Conservation (phyloP, 1,139 yeast genomes). For the Lodderomyces margitis region DNA sequence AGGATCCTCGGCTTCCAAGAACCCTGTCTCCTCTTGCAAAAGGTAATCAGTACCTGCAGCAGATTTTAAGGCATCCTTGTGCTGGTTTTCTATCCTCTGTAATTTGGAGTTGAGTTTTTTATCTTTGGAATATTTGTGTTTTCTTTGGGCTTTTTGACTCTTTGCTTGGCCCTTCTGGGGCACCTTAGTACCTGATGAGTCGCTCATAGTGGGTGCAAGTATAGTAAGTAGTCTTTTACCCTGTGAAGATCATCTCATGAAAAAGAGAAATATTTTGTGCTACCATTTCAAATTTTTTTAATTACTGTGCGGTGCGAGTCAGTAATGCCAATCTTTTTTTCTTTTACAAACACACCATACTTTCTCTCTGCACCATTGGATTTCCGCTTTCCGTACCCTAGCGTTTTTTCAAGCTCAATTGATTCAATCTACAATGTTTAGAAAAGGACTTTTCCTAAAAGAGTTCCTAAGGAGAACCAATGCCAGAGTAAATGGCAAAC, state of each 20-base stretch:
- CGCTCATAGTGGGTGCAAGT: neutral
- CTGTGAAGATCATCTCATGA: conserved; percentile 10
- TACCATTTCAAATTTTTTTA: neutral
- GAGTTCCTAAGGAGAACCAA: neutral
- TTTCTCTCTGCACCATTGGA: neutral
- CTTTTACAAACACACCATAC: neutral
- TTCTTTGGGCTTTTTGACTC: conserved; percentile 17
- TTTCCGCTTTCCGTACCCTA: neutral
- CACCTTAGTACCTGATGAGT: conserved; percentile 13
- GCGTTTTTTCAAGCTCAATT: neutral
- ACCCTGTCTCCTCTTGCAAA: conserved; percentile 81
- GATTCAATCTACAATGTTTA: neutral
- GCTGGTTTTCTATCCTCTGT: conserved; percentile 66
- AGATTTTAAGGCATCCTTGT: conserved; percentile 71
- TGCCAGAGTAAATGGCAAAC: neutral
- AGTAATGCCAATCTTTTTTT: neutral
- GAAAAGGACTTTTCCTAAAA: neutral
- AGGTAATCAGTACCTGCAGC: conserved; percentile 88
- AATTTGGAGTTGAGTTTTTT: conserved; percentile 63
- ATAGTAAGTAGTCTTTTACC: no score
- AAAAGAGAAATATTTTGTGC: neutral
- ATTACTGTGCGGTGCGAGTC: neutral
- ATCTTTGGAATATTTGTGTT: conserved; percentile 42
- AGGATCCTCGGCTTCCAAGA: conserved; percentile 78
- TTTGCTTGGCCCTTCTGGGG: neutral